These are phyloP conservation scores for Russula sp. DNA, from an alignment of 768 basidiomycete genomes.

Conservation along the genomic window DNA sequence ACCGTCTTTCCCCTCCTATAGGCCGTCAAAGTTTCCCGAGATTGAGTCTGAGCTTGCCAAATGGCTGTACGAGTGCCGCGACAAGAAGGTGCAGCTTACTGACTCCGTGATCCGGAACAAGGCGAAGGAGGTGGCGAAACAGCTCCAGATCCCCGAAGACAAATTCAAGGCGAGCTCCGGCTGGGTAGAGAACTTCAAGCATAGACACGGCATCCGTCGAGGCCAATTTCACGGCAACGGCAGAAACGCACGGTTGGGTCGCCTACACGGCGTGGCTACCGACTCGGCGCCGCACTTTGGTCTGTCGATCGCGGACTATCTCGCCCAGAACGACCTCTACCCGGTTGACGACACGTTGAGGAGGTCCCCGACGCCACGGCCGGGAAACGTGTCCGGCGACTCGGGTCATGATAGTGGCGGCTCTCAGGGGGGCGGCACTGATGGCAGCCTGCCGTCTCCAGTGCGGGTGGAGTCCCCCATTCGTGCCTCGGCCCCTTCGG, in stretches of 20 bases:
- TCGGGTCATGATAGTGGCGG: conserved; percentile 4
- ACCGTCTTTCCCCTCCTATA: conserved; percentile 29
- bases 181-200: conserved; percentile 91
- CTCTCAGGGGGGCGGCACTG: conserved; percentile 18
- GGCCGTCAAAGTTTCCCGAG: conserved; percentile 76
- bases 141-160: conserved; percentile 53
- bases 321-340: conserved; percentile 19
- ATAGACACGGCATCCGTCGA: conserved; percentile 66
- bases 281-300: conserved; percentile 17
- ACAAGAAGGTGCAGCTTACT: conserved; percentile 45
- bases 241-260: conserved; percentile 26
- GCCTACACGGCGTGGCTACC: conserved; percentile 4
- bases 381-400: conserved; percentile 14
- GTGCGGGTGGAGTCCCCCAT: conserved; percentile 13
- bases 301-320: conserved; percentile 21
- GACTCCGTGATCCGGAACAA: conserved; percentile 61
- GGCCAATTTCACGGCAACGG: conserved; percentile 50
- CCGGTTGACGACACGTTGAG: conserved; percentile 20
- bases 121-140: conserved; percentile 60
- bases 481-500: conserved; percentile 13
- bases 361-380: conserved; percentile 20
- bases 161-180: conserved; percentile 89
- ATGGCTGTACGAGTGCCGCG: conserved; percentile 54
- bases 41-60: conserved; percentile 60
- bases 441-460: conserved; percentile 15